phyloP scores from a whole-genome alignment of 106 monocot species.

The Amphibolis antarctica region DNA sequence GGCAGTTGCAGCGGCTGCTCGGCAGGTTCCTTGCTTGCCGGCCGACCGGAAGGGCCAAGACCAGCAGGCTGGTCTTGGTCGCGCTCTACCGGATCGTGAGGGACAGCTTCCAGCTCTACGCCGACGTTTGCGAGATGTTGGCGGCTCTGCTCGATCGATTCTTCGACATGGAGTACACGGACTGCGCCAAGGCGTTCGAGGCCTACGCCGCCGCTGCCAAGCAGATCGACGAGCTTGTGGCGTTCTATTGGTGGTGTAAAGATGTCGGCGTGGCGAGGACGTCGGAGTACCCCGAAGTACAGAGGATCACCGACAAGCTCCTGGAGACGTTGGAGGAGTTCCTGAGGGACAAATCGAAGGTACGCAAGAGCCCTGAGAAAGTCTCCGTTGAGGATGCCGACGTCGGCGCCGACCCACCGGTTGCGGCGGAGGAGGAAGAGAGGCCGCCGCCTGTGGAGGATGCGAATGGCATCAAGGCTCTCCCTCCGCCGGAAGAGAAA shows the following conservation, averaged over 20 bases:
- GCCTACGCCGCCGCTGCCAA: constrained; percentile 62
- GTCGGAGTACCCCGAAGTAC: constrained; percentile 74
- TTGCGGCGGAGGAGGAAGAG: constrained; percentile 1
- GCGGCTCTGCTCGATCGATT: constrained; percentile 60
- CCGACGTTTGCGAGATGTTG: constrained; percentile 61
- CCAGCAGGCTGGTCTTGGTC: constrained; percentile 39
- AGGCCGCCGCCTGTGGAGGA: constrained; percentile 6
- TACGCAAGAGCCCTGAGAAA: constrained; percentile 36
- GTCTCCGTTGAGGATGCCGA: not conserved
- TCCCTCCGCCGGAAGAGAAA: constrained; percentile 11
- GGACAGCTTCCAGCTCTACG: constrained; percentile 77
- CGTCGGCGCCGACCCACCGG: not conserved
- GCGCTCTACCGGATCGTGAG: constrained; percentile 50
- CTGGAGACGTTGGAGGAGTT: constrained; percentile 75
- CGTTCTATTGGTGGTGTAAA: constrained; percentile 75
- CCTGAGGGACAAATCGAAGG: constrained; percentile 47
- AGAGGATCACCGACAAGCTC: constrained; percentile 63
- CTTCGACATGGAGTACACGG: constrained; percentile 74
- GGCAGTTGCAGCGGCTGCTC: constrained; percentile 48
- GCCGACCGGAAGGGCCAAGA: constrained; percentile 49
- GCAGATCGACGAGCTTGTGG: constrained; percentile 73
- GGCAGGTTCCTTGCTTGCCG: constrained; percentile 55
- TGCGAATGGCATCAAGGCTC: constrained; percentile 9
- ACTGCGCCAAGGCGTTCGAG: constrained; percentile 73
- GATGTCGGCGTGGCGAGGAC: constrained; percentile 61